Conservation (phyloP, 2,329 filamentous ascomycete species). For the Colletotrichum cuscutae region DNA sequence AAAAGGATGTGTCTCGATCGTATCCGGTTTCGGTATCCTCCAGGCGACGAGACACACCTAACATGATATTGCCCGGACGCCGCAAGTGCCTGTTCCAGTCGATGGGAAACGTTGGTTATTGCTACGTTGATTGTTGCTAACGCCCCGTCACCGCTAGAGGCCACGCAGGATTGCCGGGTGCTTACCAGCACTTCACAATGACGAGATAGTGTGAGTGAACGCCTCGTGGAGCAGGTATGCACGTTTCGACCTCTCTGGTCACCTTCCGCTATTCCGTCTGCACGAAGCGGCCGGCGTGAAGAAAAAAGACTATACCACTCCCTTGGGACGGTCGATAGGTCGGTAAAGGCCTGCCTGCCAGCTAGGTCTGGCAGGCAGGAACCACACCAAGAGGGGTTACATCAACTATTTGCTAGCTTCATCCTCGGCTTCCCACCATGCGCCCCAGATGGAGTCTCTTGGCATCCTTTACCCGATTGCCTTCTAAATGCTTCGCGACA, state of each 20-base stretch:
- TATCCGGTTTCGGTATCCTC: not conserved
- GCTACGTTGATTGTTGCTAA: not conserved
- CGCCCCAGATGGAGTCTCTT: not conserved
- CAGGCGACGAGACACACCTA: not conserved
- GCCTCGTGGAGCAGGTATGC: conserved; percentile 27
- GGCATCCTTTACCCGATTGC: not conserved
- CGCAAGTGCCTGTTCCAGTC: not conserved
- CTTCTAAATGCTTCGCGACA: not conserved
- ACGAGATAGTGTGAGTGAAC: conserved; percentile 4
- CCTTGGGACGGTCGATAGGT: conserved; percentile 14
- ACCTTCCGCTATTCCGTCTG: conserved; percentile 33
- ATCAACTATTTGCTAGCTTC: conserved; percentile 2
- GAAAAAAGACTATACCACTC: conserved; percentile 25
- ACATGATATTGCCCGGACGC: not conserved
- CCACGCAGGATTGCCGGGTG: not conserved
- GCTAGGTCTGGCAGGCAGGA: not conserved
- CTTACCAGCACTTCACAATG: conserved; percentile 2
- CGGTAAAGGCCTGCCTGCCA: not conserved
- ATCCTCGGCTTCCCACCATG: not conserved
- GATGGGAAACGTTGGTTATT: not conserved
- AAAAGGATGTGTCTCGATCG: not conserved
- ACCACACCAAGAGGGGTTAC: conserved; percentile 19
- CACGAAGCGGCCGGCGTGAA: conserved; percentile 25
- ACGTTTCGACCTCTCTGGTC: conserved; percentile 28
- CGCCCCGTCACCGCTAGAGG: not conserved